Evolutionary conservation across 768 basidiomycete genomes (phyloP), one percentile per base, ranked within the genome.

Genomic region (Lanmaoa pseudosensibilis): DNA sequence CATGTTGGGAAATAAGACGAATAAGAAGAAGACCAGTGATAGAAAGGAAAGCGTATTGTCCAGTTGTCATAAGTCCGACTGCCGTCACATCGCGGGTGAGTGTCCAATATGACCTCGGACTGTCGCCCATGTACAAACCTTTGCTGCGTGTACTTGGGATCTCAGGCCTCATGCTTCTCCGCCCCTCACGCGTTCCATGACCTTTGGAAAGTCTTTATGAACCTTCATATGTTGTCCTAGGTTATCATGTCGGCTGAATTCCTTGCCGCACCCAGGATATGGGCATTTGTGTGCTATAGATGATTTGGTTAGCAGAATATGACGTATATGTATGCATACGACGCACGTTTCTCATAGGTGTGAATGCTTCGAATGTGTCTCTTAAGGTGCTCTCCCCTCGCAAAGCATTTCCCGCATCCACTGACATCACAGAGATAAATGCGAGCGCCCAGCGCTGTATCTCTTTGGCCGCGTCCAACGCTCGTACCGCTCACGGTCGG

Each of bases 331-430:
- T 43, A 56, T 15, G 46, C 18, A 38, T 39, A 27, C 44, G 46
- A 63, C 91, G 72, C 67, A 94, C 93, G 93, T 77, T 92, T 94
- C 70, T 94, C 92, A 71, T 94, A 83, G 23, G 93, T 94, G 73
- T 95, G 93, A 52, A 95, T 92, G 65, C 87, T 88, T 62, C 91
- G 75, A 39, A 94, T 82, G 70, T 95, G 93, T 59, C 94, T 78
- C 78, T 94, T 94, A 60, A 96, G 74, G 70, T 96, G 94, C 73
- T 96, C 94, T 21, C 88, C 88, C 32, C 94, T 80, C 36, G 87
- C 86, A 72, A 96, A 95, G 64, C 86, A 89, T 74, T 94, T 94
- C 41, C 87, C 88, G 70, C 94, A 95, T 6, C 86, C 92, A 16
- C 82, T 80, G 27, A 94, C 91, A 56, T 82, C 81, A 76, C 92